Evolutionary conservation across 2,329 filamentous ascomycete species (phyloP).

Genomic region (Zasmidium citrigriseum): DNA sequence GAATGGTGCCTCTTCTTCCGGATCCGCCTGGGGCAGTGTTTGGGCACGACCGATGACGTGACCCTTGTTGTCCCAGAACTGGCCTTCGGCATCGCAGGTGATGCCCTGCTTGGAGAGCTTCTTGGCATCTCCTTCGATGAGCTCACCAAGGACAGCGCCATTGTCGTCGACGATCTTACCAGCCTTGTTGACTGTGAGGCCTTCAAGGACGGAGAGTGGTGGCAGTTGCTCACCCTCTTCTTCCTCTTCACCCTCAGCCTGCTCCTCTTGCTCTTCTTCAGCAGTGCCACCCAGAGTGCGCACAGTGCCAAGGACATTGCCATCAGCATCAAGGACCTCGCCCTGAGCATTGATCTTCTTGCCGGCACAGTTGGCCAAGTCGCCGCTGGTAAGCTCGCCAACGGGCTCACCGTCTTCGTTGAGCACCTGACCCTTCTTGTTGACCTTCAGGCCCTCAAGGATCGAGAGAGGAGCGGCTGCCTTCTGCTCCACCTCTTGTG

Average conservation of each 20-base stretch:
- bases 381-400: slow-evolving; percentile 57
- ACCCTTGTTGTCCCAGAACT: slow-evolving; percentile 57
- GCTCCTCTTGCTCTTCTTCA: slow-evolving; percentile 33
- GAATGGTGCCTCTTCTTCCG: slow-evolving; percentile 51
- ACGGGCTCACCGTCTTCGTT: slow-evolving; percentile 57
- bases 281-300: slow-evolving; percentile 48
- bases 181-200: slow-evolving; percentile 52
- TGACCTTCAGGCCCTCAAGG: slow-evolving; percentile 57
- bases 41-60: slow-evolving; percentile 53
- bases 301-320: slow-evolving; percentile 62
- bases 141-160: slow-evolving; percentile 51
- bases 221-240: slow-evolving; percentile 41
- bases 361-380: slow-evolving; percentile 62
- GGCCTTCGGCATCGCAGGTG: slow-evolving; percentile 48
- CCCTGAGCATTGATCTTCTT: slow-evolving; percentile 65
- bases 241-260: slow-evolving; percentile 34
- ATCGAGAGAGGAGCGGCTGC: slow-evolving; percentile 42
- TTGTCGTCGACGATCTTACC: slow-evolving; percentile 52
- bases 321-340: slow-evolving; percentile 63
- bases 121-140: slow-evolving; percentile 54
- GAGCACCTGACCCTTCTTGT: slow-evolving; percentile 58
- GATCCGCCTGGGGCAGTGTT: slow-evolving; percentile 48
- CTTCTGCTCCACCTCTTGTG: slow-evolving; percentile 41
- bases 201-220: slow-evolving; percentile 52
- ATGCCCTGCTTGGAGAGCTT: slow-evolving; percentile 53